A percentile compares a stretch with the other conserved stretches of the same genome.
Evolutionary conservation across 2,329 filamentous ascomycete genomes (phyloP).

Genomic region (Aspergillus sp.): DNA sequence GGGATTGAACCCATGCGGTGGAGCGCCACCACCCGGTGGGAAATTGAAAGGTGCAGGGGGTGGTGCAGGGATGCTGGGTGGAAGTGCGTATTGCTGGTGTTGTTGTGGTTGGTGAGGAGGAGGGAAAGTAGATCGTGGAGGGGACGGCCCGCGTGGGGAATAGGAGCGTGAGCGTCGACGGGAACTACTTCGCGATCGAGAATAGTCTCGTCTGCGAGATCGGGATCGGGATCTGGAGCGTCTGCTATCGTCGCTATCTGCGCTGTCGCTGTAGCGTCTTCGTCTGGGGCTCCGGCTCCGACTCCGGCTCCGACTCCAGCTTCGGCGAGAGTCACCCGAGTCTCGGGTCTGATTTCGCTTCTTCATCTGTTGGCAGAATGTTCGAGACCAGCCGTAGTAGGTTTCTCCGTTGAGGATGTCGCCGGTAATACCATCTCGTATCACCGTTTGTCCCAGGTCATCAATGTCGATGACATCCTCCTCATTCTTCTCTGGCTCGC

Average conservation of each 20-base stretch:
- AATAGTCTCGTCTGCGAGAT: conserved; percentile 15
- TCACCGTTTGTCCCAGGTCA: conserved; percentile 66
- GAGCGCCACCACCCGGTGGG: conserved; percentile 6
- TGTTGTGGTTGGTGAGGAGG: conserved; percentile 16
- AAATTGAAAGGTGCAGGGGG: conserved; percentile 5
- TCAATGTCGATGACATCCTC: conserved; percentile 60
- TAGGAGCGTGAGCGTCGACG: conserved; percentile 17
- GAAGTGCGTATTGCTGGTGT: conserved; percentile 10
- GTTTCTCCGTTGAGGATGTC: conserved; percentile 63
- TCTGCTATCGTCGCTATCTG: conserved; percentile 24
- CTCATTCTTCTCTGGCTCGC: conserved; percentile 43
- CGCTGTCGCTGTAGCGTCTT: conserved; percentile 36
- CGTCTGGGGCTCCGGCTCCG: conserved; percentile 43
- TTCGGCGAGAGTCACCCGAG: conserved; percentile 24
- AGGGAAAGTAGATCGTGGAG: conserved; percentile 15
- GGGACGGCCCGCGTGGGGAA: conserved; percentile 19
- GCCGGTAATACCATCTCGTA: conserved; percentile 62
- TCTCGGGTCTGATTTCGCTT: conserved; percentile 26
- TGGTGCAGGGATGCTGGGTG: conserved; percentile 3
- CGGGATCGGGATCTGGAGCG: conserved; percentile 25
- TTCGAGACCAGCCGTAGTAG: conserved; percentile 83
- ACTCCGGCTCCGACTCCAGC: conserved; percentile 45
- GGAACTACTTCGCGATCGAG: too few species aligned
- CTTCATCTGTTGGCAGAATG: conserved; percentile 79
- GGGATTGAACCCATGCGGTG: too few species aligned